Conservation (phyloP, 192 early-diverging fungal species). For the Entomortierella beljakovae region DNA sequence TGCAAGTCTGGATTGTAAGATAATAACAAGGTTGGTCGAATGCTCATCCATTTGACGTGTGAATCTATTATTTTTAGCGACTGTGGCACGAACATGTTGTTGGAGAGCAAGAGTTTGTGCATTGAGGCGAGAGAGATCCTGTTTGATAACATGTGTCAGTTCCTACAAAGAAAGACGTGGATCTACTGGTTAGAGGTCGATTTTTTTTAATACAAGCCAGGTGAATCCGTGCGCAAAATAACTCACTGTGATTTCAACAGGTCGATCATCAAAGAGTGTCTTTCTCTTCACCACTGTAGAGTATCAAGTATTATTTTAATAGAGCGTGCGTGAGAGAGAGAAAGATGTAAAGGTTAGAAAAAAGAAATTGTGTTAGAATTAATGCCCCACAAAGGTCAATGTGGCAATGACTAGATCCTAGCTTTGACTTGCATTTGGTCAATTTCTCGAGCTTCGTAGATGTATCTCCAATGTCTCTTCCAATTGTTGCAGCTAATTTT, state of each 20-base stretch:
- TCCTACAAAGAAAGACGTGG: constrained; percentile 63
- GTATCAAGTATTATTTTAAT: too few species aligned
- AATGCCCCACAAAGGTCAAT: background rate
- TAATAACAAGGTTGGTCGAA: constrained; percentile 91
- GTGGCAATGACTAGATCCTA: background rate
- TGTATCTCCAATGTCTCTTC: constrained; percentile 87
- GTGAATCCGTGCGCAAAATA: background rate
- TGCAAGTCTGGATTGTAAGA: constrained; percentile 92
- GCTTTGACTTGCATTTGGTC: constrained; percentile 66
- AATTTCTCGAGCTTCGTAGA: constrained; percentile 87
- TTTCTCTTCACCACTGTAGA: constrained; percentile 86
- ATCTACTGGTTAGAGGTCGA: background rate
- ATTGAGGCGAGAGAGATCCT: constrained; percentile 94
- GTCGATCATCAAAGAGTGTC: constrained; percentile 97
- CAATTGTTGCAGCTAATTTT: constrained; percentile 82
- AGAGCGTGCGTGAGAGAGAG: background rate
- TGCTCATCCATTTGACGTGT: constrained; percentile 89
- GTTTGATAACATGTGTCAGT: constrained; percentile 92
- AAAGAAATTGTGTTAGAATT: background rate
- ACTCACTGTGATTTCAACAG: constrained; percentile 90
- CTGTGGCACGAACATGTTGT: constrained; percentile 71
- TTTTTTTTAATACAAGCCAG: background rate
- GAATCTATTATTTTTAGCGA: constrained; percentile 70
- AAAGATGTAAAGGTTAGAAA: background rate
- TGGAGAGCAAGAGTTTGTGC: constrained; percentile 91